phyloP scores from a whole-genome alignment of 1,284 basidiomycete genomes.

The Golubevia pallescens region DNA sequence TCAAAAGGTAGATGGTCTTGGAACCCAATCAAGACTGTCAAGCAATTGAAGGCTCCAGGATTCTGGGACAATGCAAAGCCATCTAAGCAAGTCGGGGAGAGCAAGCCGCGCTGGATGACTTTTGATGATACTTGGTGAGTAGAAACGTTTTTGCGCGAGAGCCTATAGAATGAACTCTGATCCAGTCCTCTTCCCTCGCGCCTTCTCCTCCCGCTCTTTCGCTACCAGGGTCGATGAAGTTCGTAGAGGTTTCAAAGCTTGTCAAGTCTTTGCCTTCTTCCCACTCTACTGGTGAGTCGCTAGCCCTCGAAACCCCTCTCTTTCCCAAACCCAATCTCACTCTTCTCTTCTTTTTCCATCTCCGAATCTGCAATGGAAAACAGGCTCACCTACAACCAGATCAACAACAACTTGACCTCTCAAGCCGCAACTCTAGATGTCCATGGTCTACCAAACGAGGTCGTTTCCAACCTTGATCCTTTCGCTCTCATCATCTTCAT shows the following conservation, averaged over 20 bases:
- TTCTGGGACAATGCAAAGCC: slow-evolving; percentile 85
- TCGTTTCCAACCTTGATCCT: slow-evolving; percentile 80
- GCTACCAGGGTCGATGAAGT: slow-evolving; percentile 77
- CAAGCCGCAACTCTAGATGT: slow-evolving; percentile 64
- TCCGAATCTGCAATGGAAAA: too few relatives aligned
- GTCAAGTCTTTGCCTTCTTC: slow-evolving; percentile 79
- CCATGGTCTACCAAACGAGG: slow-evolving; percentile 73
- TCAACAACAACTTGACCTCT: slow-evolving; percentile 73
- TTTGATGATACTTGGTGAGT: slow-evolving; percentile 39
- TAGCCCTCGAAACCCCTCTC: too few relatives aligned
- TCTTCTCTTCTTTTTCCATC: too few relatives aligned
- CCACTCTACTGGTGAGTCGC: slow-evolving; percentile 19
- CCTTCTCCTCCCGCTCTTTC: neutral
- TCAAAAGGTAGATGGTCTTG: slow-evolving; percentile 60
- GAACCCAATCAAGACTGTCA: slow-evolving; percentile 55
- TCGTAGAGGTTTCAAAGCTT: slow-evolving; percentile 80
- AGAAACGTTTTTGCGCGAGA: too few relatives aligned
- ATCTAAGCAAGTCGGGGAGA: slow-evolving; percentile 62
- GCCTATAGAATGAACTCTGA: too few relatives aligned
- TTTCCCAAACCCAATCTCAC: too few relatives aligned
- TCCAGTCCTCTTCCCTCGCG: too few relatives aligned
- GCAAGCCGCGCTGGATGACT: slow-evolving; percentile 65
- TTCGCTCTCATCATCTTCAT: slow-evolving; percentile 66
- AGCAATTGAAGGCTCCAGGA: slow-evolving; percentile 68
- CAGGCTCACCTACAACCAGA: slow-evolving; percentile 73